phyloP scores from a whole-genome alignment of 495 filamentous ascomycete genomes.

The Xylaria cubensis region DNA sequence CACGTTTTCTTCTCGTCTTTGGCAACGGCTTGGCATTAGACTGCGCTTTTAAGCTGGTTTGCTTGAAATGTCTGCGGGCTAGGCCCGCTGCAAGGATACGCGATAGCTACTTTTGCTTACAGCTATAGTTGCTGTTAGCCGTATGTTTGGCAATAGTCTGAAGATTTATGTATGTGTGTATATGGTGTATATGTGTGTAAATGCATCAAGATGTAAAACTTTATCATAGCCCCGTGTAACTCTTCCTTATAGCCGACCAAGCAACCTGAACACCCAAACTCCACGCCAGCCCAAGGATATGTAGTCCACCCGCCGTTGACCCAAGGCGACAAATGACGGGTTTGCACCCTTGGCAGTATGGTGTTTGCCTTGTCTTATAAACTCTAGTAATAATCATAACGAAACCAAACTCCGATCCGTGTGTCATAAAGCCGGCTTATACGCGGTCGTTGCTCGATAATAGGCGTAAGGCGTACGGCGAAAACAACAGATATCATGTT shows the following conservation, averaged over 20 bases:
- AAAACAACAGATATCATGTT: not conserved
- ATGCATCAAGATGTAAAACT: constrained; percentile 10
- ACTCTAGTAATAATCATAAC: constrained; percentile 10
- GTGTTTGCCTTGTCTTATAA: constrained; percentile 19
- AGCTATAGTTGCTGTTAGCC: not conserved
- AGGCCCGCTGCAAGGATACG: constrained; percentile 23
- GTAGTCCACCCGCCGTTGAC: not conserved
- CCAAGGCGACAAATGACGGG: constrained; percentile 8
- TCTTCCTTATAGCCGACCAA: constrained; percentile 23
- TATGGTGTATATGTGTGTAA: not conserved
- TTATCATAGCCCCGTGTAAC: constrained; percentile 25
- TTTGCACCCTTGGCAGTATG: constrained; percentile 25
- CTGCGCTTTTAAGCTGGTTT: not conserved
- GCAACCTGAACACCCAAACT: constrained; percentile 21
- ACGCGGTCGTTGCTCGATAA: not conserved
- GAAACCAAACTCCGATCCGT: constrained; percentile 1
- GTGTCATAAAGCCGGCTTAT: constrained; percentile 14
- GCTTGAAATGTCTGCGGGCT: constrained; percentile 11
- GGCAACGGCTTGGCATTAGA: not conserved
- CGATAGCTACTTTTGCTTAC: constrained; percentile 12
- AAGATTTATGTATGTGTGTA: not conserved
- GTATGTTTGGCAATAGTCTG: not conserved
- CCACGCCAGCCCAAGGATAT: constrained; percentile 21
- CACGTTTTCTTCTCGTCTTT: constrained; percentile 1
- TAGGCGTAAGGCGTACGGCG: not conserved